A percentile compares a stretch with the other conserved stretches of the same genome.
Conservation (phyloP, 2,329 filamentous ascomycete genomes). For the Trichoderma semiorbis region DNA sequence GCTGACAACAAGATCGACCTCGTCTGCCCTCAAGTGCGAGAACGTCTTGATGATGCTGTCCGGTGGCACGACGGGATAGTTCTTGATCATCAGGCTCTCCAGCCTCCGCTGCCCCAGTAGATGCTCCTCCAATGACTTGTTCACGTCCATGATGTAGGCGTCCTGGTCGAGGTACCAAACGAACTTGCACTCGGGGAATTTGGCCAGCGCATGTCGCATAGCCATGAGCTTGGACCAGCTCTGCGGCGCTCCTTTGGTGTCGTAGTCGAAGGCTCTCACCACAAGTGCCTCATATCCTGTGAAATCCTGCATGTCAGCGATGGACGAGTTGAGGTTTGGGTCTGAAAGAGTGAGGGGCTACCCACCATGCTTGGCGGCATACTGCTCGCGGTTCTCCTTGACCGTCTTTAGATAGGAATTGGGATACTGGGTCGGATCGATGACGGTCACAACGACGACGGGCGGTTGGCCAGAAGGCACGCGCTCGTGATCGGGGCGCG, state of each 20-base stretch:
- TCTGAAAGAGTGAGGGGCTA: not conserved
- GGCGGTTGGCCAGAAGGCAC: slow-evolving; percentile 54
- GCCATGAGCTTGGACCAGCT: slow-evolving; percentile 81
- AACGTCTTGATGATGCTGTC: slow-evolving; percentile 98
- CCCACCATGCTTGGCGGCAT: slow-evolving; percentile 82
- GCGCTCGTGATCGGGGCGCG: slow-evolving; percentile 34
- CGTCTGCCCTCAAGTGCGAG: slow-evolving; percentile 68
- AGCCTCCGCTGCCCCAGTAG: slow-evolving; percentile 66
- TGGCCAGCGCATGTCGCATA: slow-evolving; percentile 81
- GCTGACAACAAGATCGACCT: slow-evolving; percentile 77
- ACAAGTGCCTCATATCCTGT: slow-evolving; percentile 85
- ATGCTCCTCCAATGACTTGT: slow-evolving; percentile 64
- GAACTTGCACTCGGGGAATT: slow-evolving; percentile 71
- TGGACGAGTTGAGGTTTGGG: not conserved
- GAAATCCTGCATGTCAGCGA: not conserved
- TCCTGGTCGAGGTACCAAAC: slow-evolving; percentile 87
- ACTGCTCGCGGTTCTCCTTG: slow-evolving; percentile 76
- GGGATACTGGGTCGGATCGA: slow-evolving; percentile 66
- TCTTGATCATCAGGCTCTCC: slow-evolving; percentile 76
- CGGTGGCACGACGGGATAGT: slow-evolving; percentile 84
- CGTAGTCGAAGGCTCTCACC: slow-evolving; percentile 71
- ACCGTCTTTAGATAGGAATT: slow-evolving; percentile 68
- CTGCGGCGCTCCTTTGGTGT: slow-evolving; percentile 55
- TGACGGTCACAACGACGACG: slow-evolving; percentile 78
- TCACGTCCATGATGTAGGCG: slow-evolving; percentile 83